Conservation (phyloP, 2,329 filamentous ascomycete genomes). For the Xylariaceae sp. region DNA sequence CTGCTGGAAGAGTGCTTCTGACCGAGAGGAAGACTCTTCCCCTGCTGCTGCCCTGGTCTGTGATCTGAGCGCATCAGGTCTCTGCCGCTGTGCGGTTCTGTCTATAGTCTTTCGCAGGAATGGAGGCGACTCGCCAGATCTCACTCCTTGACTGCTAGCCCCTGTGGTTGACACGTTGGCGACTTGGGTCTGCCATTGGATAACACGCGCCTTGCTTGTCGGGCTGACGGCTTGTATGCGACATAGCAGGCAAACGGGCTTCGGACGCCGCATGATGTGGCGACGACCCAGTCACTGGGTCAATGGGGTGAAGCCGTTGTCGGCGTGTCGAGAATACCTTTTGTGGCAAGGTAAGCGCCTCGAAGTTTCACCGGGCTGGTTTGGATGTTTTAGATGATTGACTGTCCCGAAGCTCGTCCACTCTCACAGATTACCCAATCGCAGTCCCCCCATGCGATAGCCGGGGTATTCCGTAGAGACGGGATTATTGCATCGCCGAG, state of each 20-base stretch:
- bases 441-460: not conserved
- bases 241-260: conserved; percentile 30
- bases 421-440: not conserved
- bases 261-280: conserved; percentile 29
- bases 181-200: conserved; percentile 23
- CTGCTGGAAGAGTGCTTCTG: conserved; percentile 29
- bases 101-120: not conserved
- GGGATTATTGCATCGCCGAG: not conserved
- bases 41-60: not conserved
- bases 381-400: not conserved
- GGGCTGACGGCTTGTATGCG: conserved; percentile 27
- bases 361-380: not conserved
- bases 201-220: conserved; percentile 14
- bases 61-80: not conserved
- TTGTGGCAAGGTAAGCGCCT: not conserved
- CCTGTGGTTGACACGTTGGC: conserved; percentile 21
- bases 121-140: not conserved
- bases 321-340: not conserved
- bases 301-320: conserved; percentile 1
- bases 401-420: not conserved
- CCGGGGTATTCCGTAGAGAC: not conserved
- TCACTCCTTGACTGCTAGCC: too few relatives aligned
- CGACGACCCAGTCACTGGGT: not conserved
- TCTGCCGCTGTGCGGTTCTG: not conserved
- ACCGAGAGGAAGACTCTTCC: conserved; percentile 12